Conservation (phyloP, 2,329 filamentous ascomycete genomes). For the Pestalotiopsis sp. region DNA sequence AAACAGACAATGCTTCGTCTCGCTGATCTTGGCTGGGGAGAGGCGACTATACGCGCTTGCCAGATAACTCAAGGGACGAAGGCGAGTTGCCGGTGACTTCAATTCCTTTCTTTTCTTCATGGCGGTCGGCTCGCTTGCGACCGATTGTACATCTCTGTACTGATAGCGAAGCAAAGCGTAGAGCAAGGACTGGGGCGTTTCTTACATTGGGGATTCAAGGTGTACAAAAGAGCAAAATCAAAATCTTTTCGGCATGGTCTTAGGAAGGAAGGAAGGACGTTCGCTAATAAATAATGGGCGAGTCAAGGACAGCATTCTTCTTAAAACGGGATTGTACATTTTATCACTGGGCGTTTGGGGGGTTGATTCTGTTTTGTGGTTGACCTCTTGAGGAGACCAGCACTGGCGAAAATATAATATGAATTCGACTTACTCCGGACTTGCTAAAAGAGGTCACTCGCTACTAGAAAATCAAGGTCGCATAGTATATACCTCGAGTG, state of each 20-base stretch:
- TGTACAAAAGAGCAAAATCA: conserved; percentile 18
- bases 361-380: not conserved
- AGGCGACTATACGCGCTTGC: too few relatives aligned
- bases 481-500: not conserved
- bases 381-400: not conserved
- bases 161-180: conserved; percentile 22
- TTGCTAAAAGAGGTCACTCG: not conserved
- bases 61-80: too few relatives aligned
- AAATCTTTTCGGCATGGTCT: not conserved
- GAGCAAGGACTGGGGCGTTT: conserved; percentile 3
- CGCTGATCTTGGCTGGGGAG: not conserved
- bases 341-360: not conserved
- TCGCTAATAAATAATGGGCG: too few relatives aligned
- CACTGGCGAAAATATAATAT: not conserved
- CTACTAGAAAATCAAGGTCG: not conserved
- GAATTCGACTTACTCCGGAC: not conserved
- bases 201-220: conserved; percentile 27
- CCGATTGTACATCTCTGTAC: conserved; percentile 25
- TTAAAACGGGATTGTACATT: not conserved
- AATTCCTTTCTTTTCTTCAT: not conserved
- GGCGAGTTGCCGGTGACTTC: not conserved
- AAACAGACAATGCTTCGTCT: not conserved
- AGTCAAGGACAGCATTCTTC: not conserved
- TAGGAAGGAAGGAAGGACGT: not conserved
- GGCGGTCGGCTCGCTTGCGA: conserved; percentile 8